phyloP scores from a whole-genome alignment of 2,329 filamentous ascomycete species.

The Curvularia eragrostidis region DNA sequence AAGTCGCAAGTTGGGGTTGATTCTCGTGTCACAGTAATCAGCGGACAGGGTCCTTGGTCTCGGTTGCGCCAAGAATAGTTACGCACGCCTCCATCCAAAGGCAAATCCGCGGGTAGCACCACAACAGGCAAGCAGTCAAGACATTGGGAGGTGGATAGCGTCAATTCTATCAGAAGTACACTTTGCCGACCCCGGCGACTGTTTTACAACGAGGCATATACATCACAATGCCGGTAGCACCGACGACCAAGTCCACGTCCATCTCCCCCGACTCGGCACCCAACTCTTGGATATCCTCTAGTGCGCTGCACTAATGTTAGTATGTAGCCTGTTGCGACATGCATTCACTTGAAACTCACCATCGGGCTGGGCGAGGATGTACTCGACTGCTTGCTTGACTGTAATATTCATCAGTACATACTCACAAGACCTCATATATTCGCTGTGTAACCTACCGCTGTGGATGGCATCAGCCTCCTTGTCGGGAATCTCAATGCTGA shows the following conservation, averaged over 20 bases:
- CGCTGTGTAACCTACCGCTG: conserved; percentile 71
- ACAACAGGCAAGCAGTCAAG: conserved; percentile 13
- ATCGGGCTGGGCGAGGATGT: conserved; percentile 92
- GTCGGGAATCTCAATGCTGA: conserved; percentile 96
- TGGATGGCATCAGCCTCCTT: conserved; percentile 95
- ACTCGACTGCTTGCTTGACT: conserved; percentile 95
- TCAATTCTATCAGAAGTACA: conserved; percentile 49
- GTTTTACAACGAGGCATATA: conserved; percentile 50
- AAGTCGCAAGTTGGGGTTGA: conserved; percentile 29
- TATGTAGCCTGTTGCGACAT: neutral
- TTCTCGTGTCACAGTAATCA: conserved; percentile 36
- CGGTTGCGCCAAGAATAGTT: conserved; percentile 25
- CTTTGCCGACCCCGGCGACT: conserved; percentile 44
- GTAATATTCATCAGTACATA: conserved; percentile 43
- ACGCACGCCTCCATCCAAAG: conserved; percentile 20
- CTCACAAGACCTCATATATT: neutral
- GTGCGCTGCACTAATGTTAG: conserved; percentile 45
- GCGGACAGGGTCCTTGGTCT: conserved; percentile 20
- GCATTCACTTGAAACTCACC: conserved; percentile 63
- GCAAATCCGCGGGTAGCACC: conserved; percentile 12
- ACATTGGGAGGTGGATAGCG: conserved; percentile 36
- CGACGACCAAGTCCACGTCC: conserved; percentile 40
- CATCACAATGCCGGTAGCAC: conserved; percentile 46
- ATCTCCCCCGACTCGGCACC: conserved; percentile 32
- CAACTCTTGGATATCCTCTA: conserved; percentile 30